A percentile compares a stretch with the other conserved stretches of the same genome.
Evolutionary conservation across 2,329 filamentous ascomycete species (phyloP).

Genomic region (Fusarium fujikuroi): DNA sequence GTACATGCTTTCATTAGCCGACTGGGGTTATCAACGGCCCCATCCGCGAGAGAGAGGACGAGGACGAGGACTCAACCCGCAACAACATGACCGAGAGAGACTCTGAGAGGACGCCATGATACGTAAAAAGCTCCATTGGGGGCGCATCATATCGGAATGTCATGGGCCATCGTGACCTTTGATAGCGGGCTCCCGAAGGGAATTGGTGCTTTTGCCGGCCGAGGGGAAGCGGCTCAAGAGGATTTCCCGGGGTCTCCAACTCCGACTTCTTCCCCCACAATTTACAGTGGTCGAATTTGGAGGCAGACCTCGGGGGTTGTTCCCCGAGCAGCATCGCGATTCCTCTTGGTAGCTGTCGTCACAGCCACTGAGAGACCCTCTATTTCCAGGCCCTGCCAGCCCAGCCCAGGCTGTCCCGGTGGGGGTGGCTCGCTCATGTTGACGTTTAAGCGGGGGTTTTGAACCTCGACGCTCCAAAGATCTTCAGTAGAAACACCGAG

Average conservation of each 20-base stretch:
- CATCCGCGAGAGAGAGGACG: constrained; percentile 12
- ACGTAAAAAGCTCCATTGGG: constrained; percentile 21
- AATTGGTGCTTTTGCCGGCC: constrained; percentile 40
- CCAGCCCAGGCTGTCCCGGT: constrained; percentile 17
- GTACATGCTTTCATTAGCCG: neutral
- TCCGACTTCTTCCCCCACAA: constrained; percentile 45
- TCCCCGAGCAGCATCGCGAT: constrained; percentile 28
- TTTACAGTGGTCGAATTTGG: neutral
- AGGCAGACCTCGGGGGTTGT: constrained; percentile 19
- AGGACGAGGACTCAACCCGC: neutral
- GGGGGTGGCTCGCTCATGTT: constrained; percentile 43
- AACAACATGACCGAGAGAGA: constrained; percentile 36
- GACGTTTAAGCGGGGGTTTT: constrained; percentile 36
- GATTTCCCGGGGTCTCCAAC: constrained; percentile 49
- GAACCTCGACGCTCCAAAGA: neutral
- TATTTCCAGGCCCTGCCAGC: constrained; percentile 12
- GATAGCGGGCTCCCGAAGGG: constrained; percentile 23
- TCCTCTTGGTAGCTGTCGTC: neutral
- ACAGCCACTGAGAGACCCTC: constrained; percentile 27
- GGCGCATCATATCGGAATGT: constrained; percentile 34
- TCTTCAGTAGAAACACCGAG: constrained; percentile 32
- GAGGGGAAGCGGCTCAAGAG: constrained; percentile 49
- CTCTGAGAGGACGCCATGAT: constrained; percentile 17
- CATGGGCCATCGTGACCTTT: constrained; percentile 39
- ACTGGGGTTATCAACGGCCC: constrained; percentile 32